Conservation (phyloP, 805 yeast genomes). For the Metschnikowia chrysomelidarum region DNA sequence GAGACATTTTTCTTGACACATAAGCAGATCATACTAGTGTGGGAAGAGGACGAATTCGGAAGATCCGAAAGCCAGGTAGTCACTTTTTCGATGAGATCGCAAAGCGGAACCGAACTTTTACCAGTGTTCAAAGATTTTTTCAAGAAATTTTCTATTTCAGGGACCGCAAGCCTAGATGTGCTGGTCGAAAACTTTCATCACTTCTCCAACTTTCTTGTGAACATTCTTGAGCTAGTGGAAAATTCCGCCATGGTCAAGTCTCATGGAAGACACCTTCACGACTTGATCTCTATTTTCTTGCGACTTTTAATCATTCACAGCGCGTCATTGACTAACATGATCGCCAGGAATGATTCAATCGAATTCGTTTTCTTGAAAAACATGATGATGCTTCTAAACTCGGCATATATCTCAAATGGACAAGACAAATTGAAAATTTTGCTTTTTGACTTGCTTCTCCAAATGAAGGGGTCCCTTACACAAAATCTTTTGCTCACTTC, state of each 20-base stretch:
- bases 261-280: slow-evolving; percentile 15
- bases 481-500: slow-evolving; percentile 9
- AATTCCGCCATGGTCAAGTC: slow-evolving; percentile 5
- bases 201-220: slow-evolving; percentile 22
- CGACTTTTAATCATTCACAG: slow-evolving; percentile 60
- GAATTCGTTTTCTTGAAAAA: slow-evolving; percentile 48
- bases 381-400: slow-evolving; percentile 45
- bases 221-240: slow-evolving; percentile 21
- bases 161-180: slow-evolving; percentile 22
- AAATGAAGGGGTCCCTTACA: slow-evolving; percentile 45
- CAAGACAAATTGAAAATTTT: slow-evolving; percentile 53
- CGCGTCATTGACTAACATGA: slow-evolving; percentile 40
- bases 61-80: neutral
- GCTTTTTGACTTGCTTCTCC: slow-evolving; percentile 56
- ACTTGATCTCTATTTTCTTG: slow-evolving; percentile 47
- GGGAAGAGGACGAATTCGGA: neutral
- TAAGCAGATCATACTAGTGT: slow-evolving; percentile 11
- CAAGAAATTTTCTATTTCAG: slow-evolving; percentile 44
- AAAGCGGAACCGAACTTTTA: slow-evolving; percentile 25
- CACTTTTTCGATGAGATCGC: slow-evolving; percentile 1
- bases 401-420: slow-evolving; percentile 33
- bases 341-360: slow-evolving; percentile 41
- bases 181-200: slow-evolving; percentile 23
- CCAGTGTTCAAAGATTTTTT: slow-evolving; percentile 44
- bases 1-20: slow-evolving; percentile 28